These are phyloP conservation scores for Drechslera avenae DNA, from an alignment of 2,329 filamentous ascomycete species.

Conservation along the genomic window DNA sequence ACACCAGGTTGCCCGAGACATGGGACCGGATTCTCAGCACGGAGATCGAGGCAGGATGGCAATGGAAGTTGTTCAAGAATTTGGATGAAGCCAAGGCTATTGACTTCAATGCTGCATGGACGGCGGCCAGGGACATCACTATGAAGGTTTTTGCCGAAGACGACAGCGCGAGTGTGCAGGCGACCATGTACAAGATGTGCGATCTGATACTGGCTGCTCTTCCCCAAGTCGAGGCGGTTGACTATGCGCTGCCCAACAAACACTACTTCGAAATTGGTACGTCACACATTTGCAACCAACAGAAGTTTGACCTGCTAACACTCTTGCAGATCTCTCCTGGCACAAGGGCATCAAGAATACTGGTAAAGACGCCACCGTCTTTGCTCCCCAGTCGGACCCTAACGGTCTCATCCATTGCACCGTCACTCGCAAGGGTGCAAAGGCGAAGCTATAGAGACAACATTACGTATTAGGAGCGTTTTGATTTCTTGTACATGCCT, in stretches of 20 bases:
- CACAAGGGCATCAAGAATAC: slow-evolving; percentile 95
- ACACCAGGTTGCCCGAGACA: slow-evolving; percentile 85
- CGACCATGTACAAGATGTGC: slow-evolving; percentile 99
- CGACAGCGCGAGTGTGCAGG: slow-evolving; percentile 89
- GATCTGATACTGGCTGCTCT: slow-evolving; percentile 80
- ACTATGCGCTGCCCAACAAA: slow-evolving; percentile 93
- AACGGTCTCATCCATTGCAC: slow-evolving; percentile 97
- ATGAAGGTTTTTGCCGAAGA: slow-evolving; percentile 89
- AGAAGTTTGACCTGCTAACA: slow-evolving; percentile 12
- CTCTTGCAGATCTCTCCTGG: slow-evolving; percentile 80
- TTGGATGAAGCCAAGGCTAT: slow-evolving; percentile 70
- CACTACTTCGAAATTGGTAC: slow-evolving; percentile 96
- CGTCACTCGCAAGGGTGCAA: slow-evolving; percentile 65
- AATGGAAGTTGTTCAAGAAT: slow-evolving; percentile 74
- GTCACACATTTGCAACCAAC: slow-evolving; percentile 39
- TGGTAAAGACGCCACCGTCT: slow-evolving; percentile 93
- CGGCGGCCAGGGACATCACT: slow-evolving; percentile 80
- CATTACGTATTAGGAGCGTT: slow-evolving; percentile 10
- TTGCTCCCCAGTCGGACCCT: slow-evolving; percentile 87
- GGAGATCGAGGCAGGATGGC: slow-evolving; percentile 85
- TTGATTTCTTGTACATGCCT: slow-evolving; percentile 23
- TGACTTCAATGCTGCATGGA: slow-evolving; percentile 79
- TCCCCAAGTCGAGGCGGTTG: slow-evolving; percentile 72
- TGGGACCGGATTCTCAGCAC: slow-evolving; percentile 97
- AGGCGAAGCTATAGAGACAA: slow-evolving; percentile 50